Evolutionary conservation across 2,329 filamentous ascomycete genomes (phyloP).

Genomic region (Allantophomopsis lycopodina): DNA sequence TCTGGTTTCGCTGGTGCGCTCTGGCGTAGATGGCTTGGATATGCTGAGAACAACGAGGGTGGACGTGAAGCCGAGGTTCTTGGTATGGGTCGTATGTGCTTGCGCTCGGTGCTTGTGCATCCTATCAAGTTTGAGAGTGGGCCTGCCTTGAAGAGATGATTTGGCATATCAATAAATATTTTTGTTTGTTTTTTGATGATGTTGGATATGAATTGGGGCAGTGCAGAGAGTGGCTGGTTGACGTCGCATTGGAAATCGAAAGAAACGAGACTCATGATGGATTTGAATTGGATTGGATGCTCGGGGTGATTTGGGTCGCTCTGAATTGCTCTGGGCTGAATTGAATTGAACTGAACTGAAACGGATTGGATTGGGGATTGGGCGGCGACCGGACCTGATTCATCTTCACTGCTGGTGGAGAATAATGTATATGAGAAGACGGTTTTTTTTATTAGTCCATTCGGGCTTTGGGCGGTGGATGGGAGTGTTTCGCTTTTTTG

Average conservation of each 20-base stretch:
- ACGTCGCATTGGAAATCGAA: background rate
- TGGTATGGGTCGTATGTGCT: constrained; percentile 55
- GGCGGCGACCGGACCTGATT: no score
- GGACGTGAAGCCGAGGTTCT: constrained; percentile 28
- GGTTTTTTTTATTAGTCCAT: no score
- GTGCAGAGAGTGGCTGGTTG: no score
- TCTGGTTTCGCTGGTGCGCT: constrained; percentile 63
- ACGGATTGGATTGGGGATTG: background rate
- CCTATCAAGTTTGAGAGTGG: constrained; percentile 53
- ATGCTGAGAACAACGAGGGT: constrained; percentile 34
- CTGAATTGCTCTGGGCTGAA: no score
- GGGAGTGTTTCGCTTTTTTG: no score
- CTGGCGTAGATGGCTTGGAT: constrained; percentile 66
- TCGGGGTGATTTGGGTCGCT: no score
- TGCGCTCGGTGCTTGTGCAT: constrained; percentile 69
- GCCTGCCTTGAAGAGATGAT: no score
- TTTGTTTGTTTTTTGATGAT: no score
- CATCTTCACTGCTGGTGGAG: background rate
- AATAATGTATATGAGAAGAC: background rate
- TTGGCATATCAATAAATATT: no score
- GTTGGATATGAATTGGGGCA: no score
- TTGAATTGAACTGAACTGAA: background rate
- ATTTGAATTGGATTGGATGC: background rate
- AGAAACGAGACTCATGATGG: constrained; percentile 17
- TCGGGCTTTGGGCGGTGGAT: background rate